phyloP scores from a whole-genome alignment of 2,329 filamentous ascomycete genomes.

The Mycosphaerelloides madeirae region DNA sequence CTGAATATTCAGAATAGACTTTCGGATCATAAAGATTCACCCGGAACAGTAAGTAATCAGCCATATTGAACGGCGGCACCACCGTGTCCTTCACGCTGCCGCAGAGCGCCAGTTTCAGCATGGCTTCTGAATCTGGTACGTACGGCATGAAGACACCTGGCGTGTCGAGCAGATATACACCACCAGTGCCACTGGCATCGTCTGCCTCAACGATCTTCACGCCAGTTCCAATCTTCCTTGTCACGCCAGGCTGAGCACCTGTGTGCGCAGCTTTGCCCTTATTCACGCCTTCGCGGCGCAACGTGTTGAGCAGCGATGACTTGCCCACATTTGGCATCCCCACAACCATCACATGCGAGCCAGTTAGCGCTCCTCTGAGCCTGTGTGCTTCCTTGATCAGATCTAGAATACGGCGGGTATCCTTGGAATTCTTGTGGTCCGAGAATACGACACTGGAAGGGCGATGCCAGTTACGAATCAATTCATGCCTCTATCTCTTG shows the following conservation, averaged over 20 bases:
- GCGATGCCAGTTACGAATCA: slow-evolving; percentile 51
- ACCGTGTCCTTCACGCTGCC: slow-evolving; percentile 88
- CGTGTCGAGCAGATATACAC: slow-evolving; percentile 83
- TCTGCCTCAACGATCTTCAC: slow-evolving; percentile 71
- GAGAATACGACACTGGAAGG: slow-evolving; percentile 52
- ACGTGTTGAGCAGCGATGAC: slow-evolving; percentile 83
- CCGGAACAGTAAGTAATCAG: slow-evolving; percentile 84
- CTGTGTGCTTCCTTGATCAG: slow-evolving; percentile 49
- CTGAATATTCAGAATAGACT: slow-evolving; percentile 59
- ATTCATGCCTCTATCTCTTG: slow-evolving; percentile 39
- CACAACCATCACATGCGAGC: slow-evolving; percentile 80
- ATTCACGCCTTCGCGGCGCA: slow-evolving; percentile 65
- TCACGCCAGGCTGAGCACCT: slow-evolving; percentile 83
- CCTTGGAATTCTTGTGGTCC: slow-evolving; percentile 40
- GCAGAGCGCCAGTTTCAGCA: slow-evolving; percentile 91
- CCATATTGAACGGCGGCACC: slow-evolving; percentile 70
- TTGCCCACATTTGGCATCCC: slow-evolving; percentile 99
- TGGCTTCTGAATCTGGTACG: slow-evolving; percentile 74
- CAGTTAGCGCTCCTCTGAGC: slow-evolving; percentile 61
- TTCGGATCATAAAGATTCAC: slow-evolving; percentile 64
- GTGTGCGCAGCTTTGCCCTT: slow-evolving; percentile 71
- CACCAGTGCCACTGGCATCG: slow-evolving; percentile 45
- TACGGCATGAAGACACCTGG: slow-evolving; percentile 95
- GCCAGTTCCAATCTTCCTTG: slow-evolving; percentile 69
- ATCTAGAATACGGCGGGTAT: slow-evolving; percentile 46